A percentile compares a stretch with the other conserved stretches of the same genome.
phyloP scores from a whole-genome alignment of 345 rosid species.

The Abelmoschus esculentus region DNA sequence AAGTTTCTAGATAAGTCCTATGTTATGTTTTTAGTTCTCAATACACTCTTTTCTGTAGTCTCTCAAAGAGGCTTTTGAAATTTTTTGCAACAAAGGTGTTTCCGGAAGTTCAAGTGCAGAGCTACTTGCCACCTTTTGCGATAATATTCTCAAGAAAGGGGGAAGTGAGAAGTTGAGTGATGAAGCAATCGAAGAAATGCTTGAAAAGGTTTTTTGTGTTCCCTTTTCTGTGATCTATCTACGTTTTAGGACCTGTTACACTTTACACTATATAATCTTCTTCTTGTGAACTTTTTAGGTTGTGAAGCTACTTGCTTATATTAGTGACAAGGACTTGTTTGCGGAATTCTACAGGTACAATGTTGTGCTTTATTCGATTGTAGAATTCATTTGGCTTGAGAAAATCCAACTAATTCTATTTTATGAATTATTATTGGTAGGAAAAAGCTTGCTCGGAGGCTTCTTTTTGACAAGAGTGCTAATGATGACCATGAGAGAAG shows the following conservation, averaged over 20 bases:
- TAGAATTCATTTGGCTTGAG: not conserved
- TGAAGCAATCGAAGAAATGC: not conserved
- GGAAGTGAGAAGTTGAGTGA: not conserved
- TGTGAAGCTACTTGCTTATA: constrained; percentile 60
- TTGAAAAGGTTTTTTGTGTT: constrained; percentile 40
- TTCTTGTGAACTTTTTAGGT: not conserved
- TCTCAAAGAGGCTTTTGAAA: not conserved
- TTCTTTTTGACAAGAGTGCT: constrained; percentile 57
- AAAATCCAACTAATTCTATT: not conserved
- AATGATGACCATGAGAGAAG: constrained; percentile 69
- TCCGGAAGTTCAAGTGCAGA: not conserved
- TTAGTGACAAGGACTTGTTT: constrained; percentile 63
- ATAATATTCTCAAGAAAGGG: not conserved
- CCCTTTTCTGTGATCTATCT: not conserved
- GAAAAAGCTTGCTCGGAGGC: constrained; percentile 64
- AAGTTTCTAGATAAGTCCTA: not conserved
- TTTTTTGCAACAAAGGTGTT: not conserved
- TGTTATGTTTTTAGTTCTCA: not conserved
- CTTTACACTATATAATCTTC: not conserved
- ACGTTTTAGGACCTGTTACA: not conserved
- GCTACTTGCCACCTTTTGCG: not conserved
- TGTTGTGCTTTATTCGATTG: not conserved
- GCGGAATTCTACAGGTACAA: constrained; percentile 57
- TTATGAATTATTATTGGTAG: constrained; percentile 19
- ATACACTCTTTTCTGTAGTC: not conserved